These are phyloP conservation scores for Eremochloa ophiuroides DNA, from an alignment of 176 grass and related monocot genomes.

Conservation along the genomic window DNA sequence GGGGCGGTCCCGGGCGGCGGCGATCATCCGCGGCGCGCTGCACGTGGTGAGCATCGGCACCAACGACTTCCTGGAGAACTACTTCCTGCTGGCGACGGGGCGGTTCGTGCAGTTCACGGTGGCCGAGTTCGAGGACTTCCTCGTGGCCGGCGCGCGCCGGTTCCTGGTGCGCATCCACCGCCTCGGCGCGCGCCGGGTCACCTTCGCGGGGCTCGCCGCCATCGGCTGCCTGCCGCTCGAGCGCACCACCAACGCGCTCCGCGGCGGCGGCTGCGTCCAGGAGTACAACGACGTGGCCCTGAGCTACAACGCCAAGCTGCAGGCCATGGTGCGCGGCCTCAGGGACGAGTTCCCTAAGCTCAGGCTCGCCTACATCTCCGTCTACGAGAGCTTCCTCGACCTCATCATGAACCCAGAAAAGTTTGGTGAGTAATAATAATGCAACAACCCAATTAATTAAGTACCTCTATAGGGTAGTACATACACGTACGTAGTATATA, in stretches of 20 bases:
- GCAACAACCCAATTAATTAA: too few relatives aligned
- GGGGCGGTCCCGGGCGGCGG: constrained; percentile 16
- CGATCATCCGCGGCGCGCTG: constrained; percentile 46
- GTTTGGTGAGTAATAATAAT: too few relatives aligned
- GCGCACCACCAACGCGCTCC: constrained; percentile 39
- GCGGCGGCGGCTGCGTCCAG: constrained; percentile 48
- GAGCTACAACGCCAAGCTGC: constrained; percentile 53
- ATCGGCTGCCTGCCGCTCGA: constrained; percentile 70
- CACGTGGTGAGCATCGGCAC: constrained; percentile 71
- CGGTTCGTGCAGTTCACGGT: constrained; percentile 42
- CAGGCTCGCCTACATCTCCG: constrained; percentile 35
- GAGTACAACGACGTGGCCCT: constrained; percentile 54
- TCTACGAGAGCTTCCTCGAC: constrained; percentile 45
- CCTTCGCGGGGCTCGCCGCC: constrained; percentile 40
- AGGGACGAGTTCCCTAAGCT: constrained; percentile 34
- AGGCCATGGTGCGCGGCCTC: constrained; percentile 28
- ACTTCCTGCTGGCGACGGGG: constrained; percentile 33
- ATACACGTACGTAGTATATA: too few relatives aligned
- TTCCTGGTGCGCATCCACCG: constrained; percentile 45
- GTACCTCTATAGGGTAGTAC: too few relatives aligned
- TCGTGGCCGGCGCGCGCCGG: constrained; percentile 16
- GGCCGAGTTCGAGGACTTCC: constrained; percentile 44
- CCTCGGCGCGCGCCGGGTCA: constrained; percentile 48
- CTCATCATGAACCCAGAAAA: constrained; percentile 42
- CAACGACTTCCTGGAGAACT: constrained; percentile 82